Evolutionary conservation across 768 basidiomycete genomes (phyloP), one percentile per base, ranked within the genome.

Genomic region (Phanerodontia chrysosporium): DNA sequence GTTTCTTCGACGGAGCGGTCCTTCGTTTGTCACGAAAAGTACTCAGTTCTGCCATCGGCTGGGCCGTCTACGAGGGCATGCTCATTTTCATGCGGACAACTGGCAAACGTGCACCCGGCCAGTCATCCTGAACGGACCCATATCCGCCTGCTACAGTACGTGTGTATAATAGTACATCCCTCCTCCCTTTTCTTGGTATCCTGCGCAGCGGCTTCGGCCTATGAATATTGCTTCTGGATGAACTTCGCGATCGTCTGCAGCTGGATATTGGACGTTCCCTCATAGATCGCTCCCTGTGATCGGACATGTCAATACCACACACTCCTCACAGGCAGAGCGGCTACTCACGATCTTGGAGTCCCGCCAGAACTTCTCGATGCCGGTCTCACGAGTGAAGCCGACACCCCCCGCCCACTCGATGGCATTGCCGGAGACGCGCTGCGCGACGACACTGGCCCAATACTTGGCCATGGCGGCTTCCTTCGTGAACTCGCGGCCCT

Each of bases 381-480:
- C 95, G 0, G 92, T 91, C 76, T 98, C 95, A 54, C 94, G 76
- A 55, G 94, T 96, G 74, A 91, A 95, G 0, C 94, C 96, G 51
- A 93, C 81, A 1, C 95, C 95, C 44, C 95, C 97, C 0, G 88
- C 86, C 96, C 95, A 98, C 72, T 98, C 96, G 63, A 98, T 98
- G 18, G 96, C 96, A 45, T 80, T 75, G 7, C 96, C 94, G 10
- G 88, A 82, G 1, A 97, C 95, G 45, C 81, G 79, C 74, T 96
- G 91, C 14, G 97, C 97, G 6, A 99, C 84, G 22, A 89, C 82
- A 60, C 92, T 93, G 24, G 89, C 82, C 80, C 86, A 92, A 68
- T 90, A 95, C 74, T 99, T 99, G 51, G 97, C 97, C 92, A 98
- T 97, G 1, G 97, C 97, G 12, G 97, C 96, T 74, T 98, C 92